Evolutionary conservation across 78 protist species (phyloP).

Genomic region (Acrasis kona): DNA sequence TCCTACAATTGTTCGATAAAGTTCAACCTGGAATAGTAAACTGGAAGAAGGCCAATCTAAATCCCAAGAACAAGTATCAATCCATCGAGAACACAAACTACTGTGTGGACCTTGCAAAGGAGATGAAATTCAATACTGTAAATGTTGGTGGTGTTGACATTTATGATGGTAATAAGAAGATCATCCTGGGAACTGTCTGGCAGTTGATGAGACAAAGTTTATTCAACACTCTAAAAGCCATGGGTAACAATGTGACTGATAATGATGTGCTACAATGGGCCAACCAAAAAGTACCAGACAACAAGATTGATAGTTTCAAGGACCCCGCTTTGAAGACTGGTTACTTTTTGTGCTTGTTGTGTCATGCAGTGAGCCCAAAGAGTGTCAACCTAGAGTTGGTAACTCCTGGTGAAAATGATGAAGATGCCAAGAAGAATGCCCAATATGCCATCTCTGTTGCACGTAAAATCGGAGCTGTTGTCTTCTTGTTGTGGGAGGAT

Average conservation of each 20-base stretch:
- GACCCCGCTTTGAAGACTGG: conserved; percentile 40
- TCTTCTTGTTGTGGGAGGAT: conserved; percentile 86
- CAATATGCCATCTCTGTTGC: conserved; percentile 69
- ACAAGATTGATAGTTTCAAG: conserved; percentile 43
- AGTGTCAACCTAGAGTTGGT: conserved; percentile 44
- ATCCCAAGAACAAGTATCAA: conserved; percentile 42
- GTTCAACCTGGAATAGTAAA: conserved; percentile 73
- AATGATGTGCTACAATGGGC: conserved; percentile 57
- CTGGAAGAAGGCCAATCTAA: conserved; percentile 44
- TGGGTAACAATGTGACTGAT: conserved; percentile 62
- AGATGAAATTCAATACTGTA: conserved; percentile 43
- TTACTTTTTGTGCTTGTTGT: conserved; percentile 55
- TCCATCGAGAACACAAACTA: conserved; percentile 74
- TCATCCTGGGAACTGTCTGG: conserved; percentile 67
- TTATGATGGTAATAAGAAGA: conserved; percentile 60
- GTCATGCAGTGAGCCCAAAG: conserved; percentile 63
- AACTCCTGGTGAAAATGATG: conserved; percentile 29
- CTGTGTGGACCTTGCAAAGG: conserved; percentile 49
- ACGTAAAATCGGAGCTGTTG: conserved; percentile 78
- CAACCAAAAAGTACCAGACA: conserved; percentile 23
- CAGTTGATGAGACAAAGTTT: conserved; percentile 73
- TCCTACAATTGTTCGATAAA: conserved; percentile 78
- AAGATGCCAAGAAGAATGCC: conserved; percentile 63
- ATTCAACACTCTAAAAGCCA: conserved; percentile 16
- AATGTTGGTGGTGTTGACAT: conserved; percentile 77